These are phyloP conservation scores for Beauveria sp. DNA, from an alignment of 2,329 filamentous ascomycete species.

Conservation along the genomic window DNA sequence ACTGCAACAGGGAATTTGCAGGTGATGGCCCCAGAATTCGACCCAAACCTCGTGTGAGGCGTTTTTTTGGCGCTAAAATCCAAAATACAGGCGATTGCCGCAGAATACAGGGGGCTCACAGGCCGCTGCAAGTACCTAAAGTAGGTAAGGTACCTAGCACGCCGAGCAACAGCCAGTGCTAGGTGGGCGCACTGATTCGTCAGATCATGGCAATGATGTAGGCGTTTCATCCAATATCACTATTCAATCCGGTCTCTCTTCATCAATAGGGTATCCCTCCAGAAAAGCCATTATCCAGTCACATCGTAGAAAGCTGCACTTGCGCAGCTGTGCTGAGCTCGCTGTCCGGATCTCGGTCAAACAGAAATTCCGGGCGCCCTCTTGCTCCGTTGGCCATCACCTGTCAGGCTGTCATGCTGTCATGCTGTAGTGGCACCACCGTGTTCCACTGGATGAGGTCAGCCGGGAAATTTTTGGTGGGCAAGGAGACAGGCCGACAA, in stretches of 20 bases:
- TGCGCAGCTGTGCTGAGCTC: no score
- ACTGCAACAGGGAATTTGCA: background rate
- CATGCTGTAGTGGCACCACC: background rate
- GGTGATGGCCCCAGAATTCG: background rate
- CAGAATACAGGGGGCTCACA: background rate
- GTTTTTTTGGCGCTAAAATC: background rate
- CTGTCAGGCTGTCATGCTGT: no score
- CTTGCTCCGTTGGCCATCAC: no score
- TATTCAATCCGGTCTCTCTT: no score
- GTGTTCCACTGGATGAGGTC: slow-evolving; percentile 10
- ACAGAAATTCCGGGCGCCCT: background rate
- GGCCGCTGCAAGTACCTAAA: background rate
- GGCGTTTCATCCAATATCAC: no score
- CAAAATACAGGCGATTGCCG: background rate
- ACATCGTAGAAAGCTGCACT: no score
- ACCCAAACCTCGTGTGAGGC: background rate
- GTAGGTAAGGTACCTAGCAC: background rate
- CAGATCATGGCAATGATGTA: no score
- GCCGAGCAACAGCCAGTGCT: no score
- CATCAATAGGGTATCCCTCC: no score
- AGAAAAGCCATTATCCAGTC: no score
- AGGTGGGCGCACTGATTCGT: no score
- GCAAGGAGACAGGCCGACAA: background rate
- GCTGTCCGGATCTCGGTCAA: background rate
- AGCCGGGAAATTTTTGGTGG: slow-evolving; percentile 13